Evolutionary conservation across 495 filamentous ascomycete genomes (phyloP), one percentile per base, ranked within the genome.

Genomic region (Lasiosphaeria miniovina): DNA sequence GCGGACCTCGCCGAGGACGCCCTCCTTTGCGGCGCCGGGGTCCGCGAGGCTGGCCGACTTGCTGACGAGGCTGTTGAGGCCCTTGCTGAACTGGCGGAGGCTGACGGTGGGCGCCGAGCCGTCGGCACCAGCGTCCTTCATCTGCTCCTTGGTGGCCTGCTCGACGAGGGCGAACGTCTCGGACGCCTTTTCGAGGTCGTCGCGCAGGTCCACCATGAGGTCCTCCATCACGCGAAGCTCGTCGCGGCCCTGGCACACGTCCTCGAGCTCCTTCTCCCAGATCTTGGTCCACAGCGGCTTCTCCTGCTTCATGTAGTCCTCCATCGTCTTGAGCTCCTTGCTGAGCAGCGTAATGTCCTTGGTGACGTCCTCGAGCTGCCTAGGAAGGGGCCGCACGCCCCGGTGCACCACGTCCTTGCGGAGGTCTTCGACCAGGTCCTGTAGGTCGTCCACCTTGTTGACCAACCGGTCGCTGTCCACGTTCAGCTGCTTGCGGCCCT

Each of bases 221-320:
- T 96, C 94, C 73, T 99, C 94, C 74, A 95, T 90, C 78, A 96
- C 87, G 15, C 90, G 94, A 55, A 98, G 82, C 66, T 96, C 86
- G 67, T 98, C 93, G 65, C 92, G 86, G 62, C 96, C 95, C 63
- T 93, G 90, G 75, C 93, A 98, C 12, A 99, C 94, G 51, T 91
- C 82, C 72, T 96, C 87, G 50, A 99, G 78, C 67, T 98, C 92
- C 74, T 91, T 89, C 82, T 97, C 92, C 94, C 95, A 98, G 60
- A 98, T 94, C 81, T 96, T 96, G 32, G 89, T 95, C 91, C 94
- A 99, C 49, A 96, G 76, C 0, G 94, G 94, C 74, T 95, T 96
- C 82, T 99, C 94, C 32, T 81, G 81, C 64, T 87, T 88, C 70
- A 98, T 82, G 78, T 88, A 96, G 43, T 96, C 92, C 63, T 94